Conservation (phyloP, 129 eudicot genomes). For the Flaveria trinervia region DNA sequence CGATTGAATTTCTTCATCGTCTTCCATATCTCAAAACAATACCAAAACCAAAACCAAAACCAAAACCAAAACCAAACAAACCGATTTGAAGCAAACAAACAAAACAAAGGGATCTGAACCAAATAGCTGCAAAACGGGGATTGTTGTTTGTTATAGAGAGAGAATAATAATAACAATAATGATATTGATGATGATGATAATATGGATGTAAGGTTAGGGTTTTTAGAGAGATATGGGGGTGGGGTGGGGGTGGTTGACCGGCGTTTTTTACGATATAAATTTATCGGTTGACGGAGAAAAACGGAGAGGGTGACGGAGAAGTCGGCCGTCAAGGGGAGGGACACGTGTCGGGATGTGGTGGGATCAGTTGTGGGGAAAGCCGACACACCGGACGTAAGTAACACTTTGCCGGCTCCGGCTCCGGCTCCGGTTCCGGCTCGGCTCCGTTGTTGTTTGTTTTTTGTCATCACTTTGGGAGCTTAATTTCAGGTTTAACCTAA, state of each 20-base stretch:
- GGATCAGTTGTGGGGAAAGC: constrained; percentile 24
- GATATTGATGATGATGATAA: too few species aligned
- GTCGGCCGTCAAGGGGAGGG: constrained; percentile 49
- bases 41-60: too few species aligned
- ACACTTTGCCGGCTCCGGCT: constrained; percentile 27
- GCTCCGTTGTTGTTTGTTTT: constrained; percentile 22
- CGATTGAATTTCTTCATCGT: constrained; percentile 69
- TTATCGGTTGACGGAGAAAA: constrained; percentile 58
- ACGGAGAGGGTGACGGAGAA: constrained; percentile 58
- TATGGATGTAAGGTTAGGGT: constrained; percentile 22
- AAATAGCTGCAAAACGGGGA: not conserved
- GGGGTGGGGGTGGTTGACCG: constrained; percentile 24
- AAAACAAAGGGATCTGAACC: not conserved
- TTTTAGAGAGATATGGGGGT: constrained; percentile 27
- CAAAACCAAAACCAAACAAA: too few species aligned
- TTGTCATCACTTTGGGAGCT: constrained; percentile 8
- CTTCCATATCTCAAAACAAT: constrained; percentile 46
- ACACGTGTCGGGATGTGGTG: constrained; percentile 45
- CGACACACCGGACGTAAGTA: constrained; percentile 43
- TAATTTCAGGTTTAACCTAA: constrained; percentile 13
- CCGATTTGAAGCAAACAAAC: too few species aligned
- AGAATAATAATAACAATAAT: not conserved
- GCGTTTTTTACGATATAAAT: constrained; percentile 34
- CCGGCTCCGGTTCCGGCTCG: constrained; percentile 41
- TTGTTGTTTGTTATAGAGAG: constrained; percentile 12